Evolutionary conservation across 1,139 yeast species (phyloP).

Genomic region (Ogataea hybrid): DNA sequence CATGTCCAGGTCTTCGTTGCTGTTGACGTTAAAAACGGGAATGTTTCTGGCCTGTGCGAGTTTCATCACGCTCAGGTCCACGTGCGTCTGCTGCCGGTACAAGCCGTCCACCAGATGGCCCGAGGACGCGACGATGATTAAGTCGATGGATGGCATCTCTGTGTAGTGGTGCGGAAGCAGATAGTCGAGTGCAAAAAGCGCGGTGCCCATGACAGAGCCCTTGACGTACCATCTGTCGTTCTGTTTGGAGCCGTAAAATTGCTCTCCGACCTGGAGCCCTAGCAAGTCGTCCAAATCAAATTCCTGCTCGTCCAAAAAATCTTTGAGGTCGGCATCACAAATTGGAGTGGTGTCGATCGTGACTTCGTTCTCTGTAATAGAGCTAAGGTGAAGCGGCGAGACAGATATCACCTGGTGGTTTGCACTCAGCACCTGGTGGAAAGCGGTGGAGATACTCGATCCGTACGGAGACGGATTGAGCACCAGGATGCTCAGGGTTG

Average conservation of each 20-base stretch:
- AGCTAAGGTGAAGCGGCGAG: constrained; percentile 15
- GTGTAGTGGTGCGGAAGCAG: constrained; percentile 37
- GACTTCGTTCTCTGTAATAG: constrained; percentile 3
- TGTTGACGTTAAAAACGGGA: constrained; percentile 32
- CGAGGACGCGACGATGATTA: constrained; percentile 42
- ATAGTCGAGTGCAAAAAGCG: constrained; percentile 37
- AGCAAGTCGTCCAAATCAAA: constrained; percentile 29
- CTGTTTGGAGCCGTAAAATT: constrained; percentile 28
- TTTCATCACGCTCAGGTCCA: constrained; percentile 23
- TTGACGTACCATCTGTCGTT: constrained; percentile 42
- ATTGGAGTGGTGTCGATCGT: constrained; percentile 15
- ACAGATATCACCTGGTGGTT: constrained; percentile 18
- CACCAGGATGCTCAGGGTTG: constrained; percentile 16
- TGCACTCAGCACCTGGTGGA: constrained; percentile 14
- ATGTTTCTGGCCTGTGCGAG: constrained; percentile 32
- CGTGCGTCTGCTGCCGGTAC: constrained; percentile 17
- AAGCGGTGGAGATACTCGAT: constrained; percentile 15
- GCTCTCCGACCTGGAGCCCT: constrained; percentile 18
- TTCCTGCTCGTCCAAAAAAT: constrained; percentile 3
- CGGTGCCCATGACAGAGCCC: constrained; percentile 34
- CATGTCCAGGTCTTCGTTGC: constrained; percentile 4
- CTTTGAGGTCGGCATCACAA: constrained; percentile 10
- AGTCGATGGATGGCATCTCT: constrained; percentile 35
- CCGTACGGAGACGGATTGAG: constrained; percentile 21
- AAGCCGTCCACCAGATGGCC: constrained; percentile 31